Conservation (phyloP, 176 grass and related monocot species). For the Zoysia japonica region DNA sequence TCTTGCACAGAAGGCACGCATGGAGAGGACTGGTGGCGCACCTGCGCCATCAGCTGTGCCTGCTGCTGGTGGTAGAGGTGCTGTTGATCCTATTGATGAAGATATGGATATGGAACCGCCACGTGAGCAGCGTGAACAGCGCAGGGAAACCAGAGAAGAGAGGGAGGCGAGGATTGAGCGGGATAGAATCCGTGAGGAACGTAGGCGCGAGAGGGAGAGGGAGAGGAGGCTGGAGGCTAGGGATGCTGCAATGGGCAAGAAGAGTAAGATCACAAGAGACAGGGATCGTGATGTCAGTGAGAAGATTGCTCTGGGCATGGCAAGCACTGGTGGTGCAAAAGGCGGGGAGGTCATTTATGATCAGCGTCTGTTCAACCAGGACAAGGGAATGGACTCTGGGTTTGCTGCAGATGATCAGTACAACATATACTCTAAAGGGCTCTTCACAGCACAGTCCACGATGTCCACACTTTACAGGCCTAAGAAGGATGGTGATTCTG, state of each 20-base stretch:
- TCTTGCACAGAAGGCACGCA: constrained; percentile 85
- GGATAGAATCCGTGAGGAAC: constrained; percentile 84
- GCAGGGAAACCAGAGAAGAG: constrained; percentile 73
- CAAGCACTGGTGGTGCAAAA: constrained; percentile 61
- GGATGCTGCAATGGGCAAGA: constrained; percentile 86
- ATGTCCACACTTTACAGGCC: constrained; percentile 84
- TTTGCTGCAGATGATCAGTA: constrained; percentile 89
- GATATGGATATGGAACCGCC: constrained; percentile 61
- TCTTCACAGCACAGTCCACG: constrained; percentile 69
- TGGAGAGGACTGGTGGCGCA: constrained; percentile 84
- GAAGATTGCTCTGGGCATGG: constrained; percentile 96
- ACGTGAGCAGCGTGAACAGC: constrained; percentile 44
- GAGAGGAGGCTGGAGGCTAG: constrained; percentile 86
- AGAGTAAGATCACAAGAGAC: constrained; percentile 90
- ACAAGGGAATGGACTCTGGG: constrained; percentile 98
- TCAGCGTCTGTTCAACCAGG: constrained; percentile 95
- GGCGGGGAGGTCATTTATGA: constrained; percentile 93
- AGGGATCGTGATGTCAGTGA: constrained; percentile 91
- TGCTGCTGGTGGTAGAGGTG: constrained; percentile 36
- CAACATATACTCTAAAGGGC: constrained; percentile 87
- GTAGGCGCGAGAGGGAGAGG: constrained; percentile 84
- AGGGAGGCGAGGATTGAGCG: constrained; percentile 85
- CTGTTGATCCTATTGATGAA: constrained; percentile 52
- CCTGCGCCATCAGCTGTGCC: constrained; percentile 47
- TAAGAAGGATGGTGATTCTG: constrained; percentile 91